These are phyloP conservation scores for Vitis rotundifolia DNA, from an alignment of 164 flowering plant genomes.

Conservation along the genomic window DNA sequence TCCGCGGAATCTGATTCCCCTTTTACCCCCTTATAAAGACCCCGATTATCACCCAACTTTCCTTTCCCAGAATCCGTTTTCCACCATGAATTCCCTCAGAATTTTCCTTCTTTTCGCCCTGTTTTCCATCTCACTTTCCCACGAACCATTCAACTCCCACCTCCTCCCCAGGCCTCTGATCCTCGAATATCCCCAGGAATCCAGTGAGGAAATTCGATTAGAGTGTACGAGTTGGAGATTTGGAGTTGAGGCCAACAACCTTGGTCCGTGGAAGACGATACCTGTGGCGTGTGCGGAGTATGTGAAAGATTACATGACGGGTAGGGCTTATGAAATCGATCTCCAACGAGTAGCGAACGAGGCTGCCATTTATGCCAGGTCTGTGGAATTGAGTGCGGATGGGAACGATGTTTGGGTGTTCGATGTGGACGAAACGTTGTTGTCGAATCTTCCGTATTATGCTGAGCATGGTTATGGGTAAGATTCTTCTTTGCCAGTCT, in stretches of 20 bases:
- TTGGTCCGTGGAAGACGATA: conserved; percentile 76
- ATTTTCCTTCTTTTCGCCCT: conserved; percentile 21
- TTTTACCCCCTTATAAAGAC: too few relatives aligned
- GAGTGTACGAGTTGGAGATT: conserved; percentile 84
- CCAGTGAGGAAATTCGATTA: conserved; percentile 31
- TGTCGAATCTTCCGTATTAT: conserved; percentile 89
- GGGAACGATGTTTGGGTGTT: conserved; percentile 88
- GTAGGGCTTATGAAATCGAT: conserved; percentile 56
- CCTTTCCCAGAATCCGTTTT: not conserved
- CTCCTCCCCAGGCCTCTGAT: conserved; percentile 64
- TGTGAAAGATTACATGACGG: conserved; percentile 62
- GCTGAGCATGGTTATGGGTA: conserved; percentile 79
- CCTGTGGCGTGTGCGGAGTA: conserved; percentile 69
- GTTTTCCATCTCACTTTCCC: conserved; percentile 19
- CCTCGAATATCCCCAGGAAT: conserved; percentile 36
- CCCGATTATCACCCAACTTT: too few relatives aligned
- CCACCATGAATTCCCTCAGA: conserved; percentile 20
- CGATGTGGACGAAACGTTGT: conserved; percentile 86
- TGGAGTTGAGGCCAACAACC: conserved; percentile 79
- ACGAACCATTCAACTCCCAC: conserved; percentile 30
- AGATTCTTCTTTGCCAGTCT: conserved; percentile 1
- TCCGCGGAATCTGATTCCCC: too few relatives aligned
- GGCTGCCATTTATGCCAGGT: conserved; percentile 54
- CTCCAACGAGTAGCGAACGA: conserved; percentile 65
- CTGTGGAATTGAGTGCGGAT: conserved; percentile 50